Conservation (phyloP, 805 yeast genomes). For the Hanseniaspora occidentalis region DNA sequence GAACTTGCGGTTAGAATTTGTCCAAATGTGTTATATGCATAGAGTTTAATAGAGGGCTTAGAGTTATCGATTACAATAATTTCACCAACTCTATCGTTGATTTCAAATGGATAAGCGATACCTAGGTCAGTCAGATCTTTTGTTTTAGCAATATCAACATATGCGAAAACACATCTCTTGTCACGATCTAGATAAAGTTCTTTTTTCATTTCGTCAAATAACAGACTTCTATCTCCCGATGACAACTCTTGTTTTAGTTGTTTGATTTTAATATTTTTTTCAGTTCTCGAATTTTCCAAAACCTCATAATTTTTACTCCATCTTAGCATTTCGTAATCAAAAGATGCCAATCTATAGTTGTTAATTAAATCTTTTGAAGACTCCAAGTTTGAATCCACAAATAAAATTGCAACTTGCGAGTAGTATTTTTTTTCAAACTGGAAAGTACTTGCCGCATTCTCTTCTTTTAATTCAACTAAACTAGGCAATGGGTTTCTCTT, state of each 20-base stretch:
- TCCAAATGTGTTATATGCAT: constrained; percentile 27
- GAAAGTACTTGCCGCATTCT: constrained; percentile 12
- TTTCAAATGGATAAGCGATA: constrained; percentile 6
- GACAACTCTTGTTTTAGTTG: constrained; percentile 33
- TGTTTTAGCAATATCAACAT: constrained; percentile 34
- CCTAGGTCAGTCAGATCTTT: not conserved
- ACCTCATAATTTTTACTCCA: constrained; percentile 28
- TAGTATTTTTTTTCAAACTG: constrained; percentile 11
- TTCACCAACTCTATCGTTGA: constrained; percentile 38
- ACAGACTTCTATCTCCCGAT: constrained; percentile 28
- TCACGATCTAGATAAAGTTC: constrained; percentile 35
- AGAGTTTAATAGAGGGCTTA: constrained; percentile 22
- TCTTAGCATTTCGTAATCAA: constrained; percentile 35
- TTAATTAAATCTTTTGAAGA: constrained; percentile 9
- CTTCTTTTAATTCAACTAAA: constrained; percentile 38
- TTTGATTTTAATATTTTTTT: constrained; percentile 33
- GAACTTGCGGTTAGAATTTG: constrained; percentile 25
- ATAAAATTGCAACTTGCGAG: constrained; percentile 13
- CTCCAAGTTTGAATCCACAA: constrained; percentile 17
- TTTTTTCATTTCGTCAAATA: constrained; percentile 32
- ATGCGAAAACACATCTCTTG: constrained; percentile 33
- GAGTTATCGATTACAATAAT: constrained; percentile 35
- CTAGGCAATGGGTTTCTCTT: constrained; percentile 37
- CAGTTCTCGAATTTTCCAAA: constrained; percentile 26
- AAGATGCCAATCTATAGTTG: constrained; percentile 26